A percentile compares a stretch with the other conserved stretches of the same genome.
These are phyloP conservation scores for Acephala macrosclerotiorum DNA, from an alignment of 2,329 filamentous ascomycete genomes.

Conservation along the genomic window DNA sequence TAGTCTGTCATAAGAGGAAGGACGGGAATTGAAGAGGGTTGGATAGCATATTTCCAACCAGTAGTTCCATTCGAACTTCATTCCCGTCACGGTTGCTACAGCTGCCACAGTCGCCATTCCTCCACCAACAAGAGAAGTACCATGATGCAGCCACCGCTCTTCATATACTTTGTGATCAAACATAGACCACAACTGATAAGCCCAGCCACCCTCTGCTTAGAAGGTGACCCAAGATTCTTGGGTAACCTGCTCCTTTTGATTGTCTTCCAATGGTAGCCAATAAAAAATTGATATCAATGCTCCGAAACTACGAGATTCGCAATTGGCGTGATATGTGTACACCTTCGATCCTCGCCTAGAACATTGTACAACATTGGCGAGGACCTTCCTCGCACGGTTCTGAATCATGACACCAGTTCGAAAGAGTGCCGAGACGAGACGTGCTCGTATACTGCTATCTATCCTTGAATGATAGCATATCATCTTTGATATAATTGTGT, in stretches of 20 bases:
- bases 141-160: background rate
- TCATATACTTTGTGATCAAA: background rate
- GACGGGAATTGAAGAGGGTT: background rate
- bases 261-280: background rate
- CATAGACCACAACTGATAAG: background rate
- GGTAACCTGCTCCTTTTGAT: background rate
- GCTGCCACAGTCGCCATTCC: background rate
- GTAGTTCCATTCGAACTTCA: background rate
- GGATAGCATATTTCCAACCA: conserved; percentile 8
- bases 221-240: background rate
- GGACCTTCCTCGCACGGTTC: background rate
- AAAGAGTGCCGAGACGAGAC: background rate
- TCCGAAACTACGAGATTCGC: background rate
- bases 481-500: background rate
- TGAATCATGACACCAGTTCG: background rate
- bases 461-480: background rate
- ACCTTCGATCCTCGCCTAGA: conserved; percentile 5
- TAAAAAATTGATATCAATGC: background rate
- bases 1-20: background rate
- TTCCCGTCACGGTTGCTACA: background rate
- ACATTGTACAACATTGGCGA: background rate
- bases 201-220: background rate
- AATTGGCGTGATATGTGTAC: background rate
- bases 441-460: background rate
- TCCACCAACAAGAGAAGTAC: too few species aligned